A percentile compares a stretch with the other conserved stretches of the same genome.
Evolutionary conservation across 2,329 filamentous ascomycete species (phyloP).

Genomic region (Emergomyces africanus): DNA sequence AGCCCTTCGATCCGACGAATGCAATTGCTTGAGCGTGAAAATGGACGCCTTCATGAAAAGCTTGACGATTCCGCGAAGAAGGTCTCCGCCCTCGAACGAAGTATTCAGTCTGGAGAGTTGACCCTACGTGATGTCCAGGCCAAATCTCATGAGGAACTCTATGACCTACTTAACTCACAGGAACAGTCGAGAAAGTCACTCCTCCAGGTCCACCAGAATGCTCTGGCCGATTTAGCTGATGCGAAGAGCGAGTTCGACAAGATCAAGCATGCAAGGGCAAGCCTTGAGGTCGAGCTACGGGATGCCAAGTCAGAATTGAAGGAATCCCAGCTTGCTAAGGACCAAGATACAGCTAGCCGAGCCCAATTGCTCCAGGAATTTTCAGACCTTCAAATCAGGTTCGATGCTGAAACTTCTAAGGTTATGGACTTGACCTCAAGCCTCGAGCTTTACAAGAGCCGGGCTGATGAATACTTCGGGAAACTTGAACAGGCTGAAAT

Average conservation of each 20-base stretch:
- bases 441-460: slow-evolving; percentile 76
- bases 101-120: slow-evolving; percentile 72
- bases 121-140: slow-evolving; percentile 85
- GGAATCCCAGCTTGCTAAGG: slow-evolving; percentile 63
- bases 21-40: slow-evolving; percentile 84
- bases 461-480: slow-evolving; percentile 91
- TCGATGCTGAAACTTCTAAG: slow-evolving; percentile 80
- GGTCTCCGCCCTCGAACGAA: slow-evolving; percentile 77
- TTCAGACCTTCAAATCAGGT: slow-evolving; percentile 80
- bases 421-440: slow-evolving; percentile 72
- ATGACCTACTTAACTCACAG: slow-evolving; percentile 84
- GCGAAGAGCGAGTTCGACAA: slow-evolving; percentile 80
- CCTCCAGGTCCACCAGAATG: slow-evolving; percentile 72
- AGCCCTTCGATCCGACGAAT: slow-evolving; percentile 69
- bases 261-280: slow-evolving; percentile 66
- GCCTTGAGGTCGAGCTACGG: slow-evolving; percentile 73
- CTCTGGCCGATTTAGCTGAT: slow-evolving; percentile 71
- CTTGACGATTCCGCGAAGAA: slow-evolving; percentile 90
- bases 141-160: slow-evolving; percentile 85
- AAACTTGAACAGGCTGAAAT: slow-evolving; percentile 97
- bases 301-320: slow-evolving; percentile 73
- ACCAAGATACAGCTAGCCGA: slow-evolving; percentile 79
- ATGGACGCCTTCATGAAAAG: slow-evolving; percentile 83
- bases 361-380: slow-evolving; percentile 85
- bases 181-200: slow-evolving; percentile 76